A percentile compares a stretch with the other conserved stretches of the same genome.
Evolutionary conservation across 371 early-diverging fungal genomes (phyloP).

Genomic region (Zancudomyces culisetae): DNA sequence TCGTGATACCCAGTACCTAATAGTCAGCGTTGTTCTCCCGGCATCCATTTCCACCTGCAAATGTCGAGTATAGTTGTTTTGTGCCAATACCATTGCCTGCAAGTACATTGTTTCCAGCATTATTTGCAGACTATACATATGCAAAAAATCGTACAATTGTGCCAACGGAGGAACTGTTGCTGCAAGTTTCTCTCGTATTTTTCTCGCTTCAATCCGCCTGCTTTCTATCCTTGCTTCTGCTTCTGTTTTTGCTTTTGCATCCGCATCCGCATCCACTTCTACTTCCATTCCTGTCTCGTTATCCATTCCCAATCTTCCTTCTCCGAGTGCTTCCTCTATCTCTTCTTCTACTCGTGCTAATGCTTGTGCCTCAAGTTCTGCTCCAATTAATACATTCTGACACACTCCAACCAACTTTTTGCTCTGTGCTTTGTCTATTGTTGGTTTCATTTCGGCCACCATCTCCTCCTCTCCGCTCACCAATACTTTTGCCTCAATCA

Average conservation of each 20-base stretch:
- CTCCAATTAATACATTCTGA: constrained; percentile 9
- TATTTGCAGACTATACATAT: constrained; percentile 40
- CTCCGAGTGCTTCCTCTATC: neutral
- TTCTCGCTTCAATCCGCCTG: neutral
- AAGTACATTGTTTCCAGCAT: constrained; percentile 40
- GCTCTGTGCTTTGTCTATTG: neutral
- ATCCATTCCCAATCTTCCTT: neutral
- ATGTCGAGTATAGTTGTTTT: constrained; percentile 42
- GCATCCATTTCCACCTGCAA: constrained; percentile 38
- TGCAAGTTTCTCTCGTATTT: neutral
- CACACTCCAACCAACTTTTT: neutral
- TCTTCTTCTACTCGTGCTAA: neutral
- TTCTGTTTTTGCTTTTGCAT: neutral
- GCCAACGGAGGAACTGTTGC: constrained; percentile 22
- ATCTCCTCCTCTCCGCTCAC: too few relatives aligned
- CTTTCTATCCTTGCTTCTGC: too few relatives aligned
- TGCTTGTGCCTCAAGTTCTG: constrained; percentile 2
- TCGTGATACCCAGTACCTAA: constrained; percentile 37
- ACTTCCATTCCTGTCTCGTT: neutral
- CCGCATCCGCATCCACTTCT: neutral
- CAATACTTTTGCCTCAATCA: constrained; percentile 12
- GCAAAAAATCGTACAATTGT: constrained; percentile 45
- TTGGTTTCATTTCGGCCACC: constrained; percentile 9
- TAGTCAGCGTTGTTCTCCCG: constrained; percentile 28
- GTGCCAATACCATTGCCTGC: constrained; percentile 36